Percentiles rank a stretch among this genome's conserved stretches.
Evolutionary conservation across 345 rosid species (phyloP).

Genomic region (Stellera chamaejasme): DNA sequence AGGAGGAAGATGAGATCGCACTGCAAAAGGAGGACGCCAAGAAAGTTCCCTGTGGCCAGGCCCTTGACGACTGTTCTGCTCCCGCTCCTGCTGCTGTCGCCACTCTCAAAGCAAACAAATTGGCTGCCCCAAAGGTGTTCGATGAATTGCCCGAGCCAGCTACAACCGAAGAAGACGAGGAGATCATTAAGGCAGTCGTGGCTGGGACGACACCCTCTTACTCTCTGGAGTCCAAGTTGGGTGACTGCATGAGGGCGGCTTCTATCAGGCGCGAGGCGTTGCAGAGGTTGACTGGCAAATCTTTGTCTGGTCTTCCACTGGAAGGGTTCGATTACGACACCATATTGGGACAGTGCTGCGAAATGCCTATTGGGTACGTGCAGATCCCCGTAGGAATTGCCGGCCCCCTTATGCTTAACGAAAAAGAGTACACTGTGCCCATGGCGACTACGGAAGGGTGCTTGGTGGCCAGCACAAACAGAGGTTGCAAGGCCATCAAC

Average conservation of each 20-base stretch:
- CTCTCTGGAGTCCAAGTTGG: conserved; percentile 52
- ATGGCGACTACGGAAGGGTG: conserved; percentile 83
- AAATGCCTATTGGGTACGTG: conserved; percentile 70
- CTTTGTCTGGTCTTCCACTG: conserved; percentile 48
- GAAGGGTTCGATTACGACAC: conserved; percentile 61
- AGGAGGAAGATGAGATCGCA: conserved; percentile 22
- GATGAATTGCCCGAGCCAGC: conserved; percentile 14
- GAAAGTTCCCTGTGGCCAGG: conserved; percentile 37
- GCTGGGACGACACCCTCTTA: conserved; percentile 45
- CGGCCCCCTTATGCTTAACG: conserved; percentile 59
- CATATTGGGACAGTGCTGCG: conserved; percentile 70
- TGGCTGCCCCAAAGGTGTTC: conserved; percentile 1
- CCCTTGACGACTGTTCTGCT: conserved; percentile 32
- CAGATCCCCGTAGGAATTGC: conserved; percentile 81
- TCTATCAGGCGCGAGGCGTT: conserved; percentile 50
- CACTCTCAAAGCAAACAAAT: conserved; percentile 3
- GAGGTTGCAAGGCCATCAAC: conserved; percentile 72
- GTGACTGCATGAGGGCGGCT: conserved; percentile 57
- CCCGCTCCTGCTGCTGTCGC: conserved; percentile 3
- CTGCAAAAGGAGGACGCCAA: conserved; percentile 29
- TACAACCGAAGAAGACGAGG: conserved; percentile 40
- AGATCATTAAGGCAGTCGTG: conserved; percentile 37
- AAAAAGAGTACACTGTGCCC: conserved; percentile 50
- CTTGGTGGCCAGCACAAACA: conserved; percentile 65
- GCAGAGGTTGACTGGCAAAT: conserved; percentile 45